Evolutionary conservation across 345 rosid species (phyloP).

Genomic region (Camelina laxa): DNA sequence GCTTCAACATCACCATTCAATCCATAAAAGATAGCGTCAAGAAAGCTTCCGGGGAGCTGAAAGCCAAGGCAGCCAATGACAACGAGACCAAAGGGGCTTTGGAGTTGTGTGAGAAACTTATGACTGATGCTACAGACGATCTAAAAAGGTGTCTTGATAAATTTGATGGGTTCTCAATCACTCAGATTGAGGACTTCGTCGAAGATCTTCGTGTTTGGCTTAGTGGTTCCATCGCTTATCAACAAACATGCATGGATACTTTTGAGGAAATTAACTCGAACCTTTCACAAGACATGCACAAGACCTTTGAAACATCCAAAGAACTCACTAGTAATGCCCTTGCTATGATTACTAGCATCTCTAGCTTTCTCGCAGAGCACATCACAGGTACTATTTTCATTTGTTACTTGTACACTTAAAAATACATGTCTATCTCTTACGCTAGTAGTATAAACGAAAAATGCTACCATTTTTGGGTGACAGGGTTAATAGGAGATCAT

Average conservation of each 20-base stretch:
- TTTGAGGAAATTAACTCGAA: constrained; percentile 60
- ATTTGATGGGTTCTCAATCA: constrained; percentile 51
- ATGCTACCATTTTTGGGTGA: background rate
- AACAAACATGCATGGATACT: constrained; percentile 70
- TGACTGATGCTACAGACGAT: constrained; percentile 60
- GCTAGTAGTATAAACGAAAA: background rate
- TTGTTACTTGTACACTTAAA: background rate
- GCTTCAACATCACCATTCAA: constrained; percentile 50
- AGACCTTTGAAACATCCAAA: constrained; percentile 45
- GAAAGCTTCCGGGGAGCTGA: constrained; percentile 44
- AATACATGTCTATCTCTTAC: background rate
- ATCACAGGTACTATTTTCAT: constrained; percentile 15
- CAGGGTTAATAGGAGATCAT: constrained; percentile 26
- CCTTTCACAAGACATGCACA: constrained; percentile 53
- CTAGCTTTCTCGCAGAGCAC: constrained; percentile 43
- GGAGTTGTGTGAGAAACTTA: constrained; percentile 54
- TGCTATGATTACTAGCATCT: constrained; percentile 59
- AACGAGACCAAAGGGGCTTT: constrained; percentile 59
- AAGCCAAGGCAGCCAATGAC: constrained; percentile 55
- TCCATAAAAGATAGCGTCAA: constrained; percentile 49
- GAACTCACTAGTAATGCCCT: constrained; percentile 71
- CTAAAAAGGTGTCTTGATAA: constrained; percentile 50
- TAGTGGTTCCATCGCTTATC: constrained; percentile 70
- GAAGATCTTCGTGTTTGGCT: constrained; percentile 70
- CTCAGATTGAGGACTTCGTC: constrained; percentile 42